Conservation (phyloP, 1,284 basidiomycete genomes). For the Athelia psychrophila region DNA sequence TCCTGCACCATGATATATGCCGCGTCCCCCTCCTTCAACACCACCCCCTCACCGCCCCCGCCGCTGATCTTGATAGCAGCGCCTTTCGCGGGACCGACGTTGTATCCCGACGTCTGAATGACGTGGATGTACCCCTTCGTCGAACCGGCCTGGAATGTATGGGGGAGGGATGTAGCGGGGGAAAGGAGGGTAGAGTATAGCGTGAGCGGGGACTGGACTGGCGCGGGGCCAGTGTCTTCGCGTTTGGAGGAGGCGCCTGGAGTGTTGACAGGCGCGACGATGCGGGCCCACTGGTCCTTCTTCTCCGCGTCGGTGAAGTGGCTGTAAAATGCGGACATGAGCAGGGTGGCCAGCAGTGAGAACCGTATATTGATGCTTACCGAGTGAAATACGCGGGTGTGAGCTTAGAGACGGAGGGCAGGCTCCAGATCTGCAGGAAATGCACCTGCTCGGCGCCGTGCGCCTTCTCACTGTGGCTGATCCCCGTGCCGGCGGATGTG, state of each 20-base stretch:
- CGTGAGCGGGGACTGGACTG: constrained; percentile 63
- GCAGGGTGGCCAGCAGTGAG: too few relatives aligned
- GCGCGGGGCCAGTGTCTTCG: constrained; percentile 71
- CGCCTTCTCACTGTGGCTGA: constrained; percentile 78
- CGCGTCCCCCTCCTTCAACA: constrained; percentile 65
- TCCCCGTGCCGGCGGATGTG: constrained; percentile 87
- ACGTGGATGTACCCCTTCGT: constrained; percentile 68
- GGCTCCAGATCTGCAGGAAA: constrained; percentile 88
- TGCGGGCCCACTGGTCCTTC: constrained; percentile 58
- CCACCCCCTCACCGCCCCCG: constrained; percentile 36
- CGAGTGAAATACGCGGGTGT: constrained; percentile 81
- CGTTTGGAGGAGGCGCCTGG: constrained; percentile 56
- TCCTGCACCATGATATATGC: constrained; percentile 42
- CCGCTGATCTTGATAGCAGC: constrained; percentile 45
- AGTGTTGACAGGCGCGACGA: constrained; percentile 69
- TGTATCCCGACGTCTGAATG: constrained; percentile 77
- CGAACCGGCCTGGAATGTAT: constrained; percentile 37
- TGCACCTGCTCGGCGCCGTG: constrained; percentile 63
- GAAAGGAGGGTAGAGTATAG: constrained; percentile 69
- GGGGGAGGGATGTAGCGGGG: constrained; percentile 47
- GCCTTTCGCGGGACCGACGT: constrained; percentile 47
- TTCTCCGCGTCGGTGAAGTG: constrained; percentile 87
- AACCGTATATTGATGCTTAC: constrained; percentile 20
- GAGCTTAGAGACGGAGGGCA: constrained; percentile 56
- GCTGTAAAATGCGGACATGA: too few relatives aligned